Conservation (phyloP, 805 yeast genomes). For the Dipodascopsis uninucleata region DNA sequence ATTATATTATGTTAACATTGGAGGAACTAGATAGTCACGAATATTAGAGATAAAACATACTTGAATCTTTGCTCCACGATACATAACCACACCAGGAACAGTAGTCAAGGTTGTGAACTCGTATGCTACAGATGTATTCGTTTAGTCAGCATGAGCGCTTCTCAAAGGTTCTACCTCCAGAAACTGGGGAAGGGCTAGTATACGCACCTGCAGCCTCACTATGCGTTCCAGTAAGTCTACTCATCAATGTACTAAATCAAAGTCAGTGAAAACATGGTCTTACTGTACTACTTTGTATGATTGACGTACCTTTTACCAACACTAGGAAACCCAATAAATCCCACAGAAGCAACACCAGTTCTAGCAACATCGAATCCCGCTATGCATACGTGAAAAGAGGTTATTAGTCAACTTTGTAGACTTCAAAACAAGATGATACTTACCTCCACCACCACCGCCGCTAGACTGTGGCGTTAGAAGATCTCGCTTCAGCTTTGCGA, state of each 20-base stretch:
- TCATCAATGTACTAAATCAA: conserved; percentile 70
- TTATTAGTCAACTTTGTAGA: background rate
- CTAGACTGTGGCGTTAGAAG: conserved; percentile 66
- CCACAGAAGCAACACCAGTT: conserved; percentile 96
- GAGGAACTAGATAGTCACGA: background rate
- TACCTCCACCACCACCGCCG: conserved; percentile 80
- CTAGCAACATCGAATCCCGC: conserved; percentile 97
- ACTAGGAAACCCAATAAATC: conserved; percentile 97
- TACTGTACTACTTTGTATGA: too few species aligned
- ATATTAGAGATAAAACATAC: conserved; percentile 1
- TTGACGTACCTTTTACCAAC: conserved; percentile 63
- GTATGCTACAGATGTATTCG: too few species aligned
- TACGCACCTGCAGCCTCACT: conserved; percentile 67
- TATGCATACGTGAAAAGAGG: too few species aligned
- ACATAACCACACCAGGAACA: conserved; percentile 93
- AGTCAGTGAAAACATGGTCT: conserved; percentile 30
- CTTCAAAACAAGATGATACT: background rate
- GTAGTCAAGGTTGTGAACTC: conserved; percentile 97
- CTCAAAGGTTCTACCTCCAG: background rate
- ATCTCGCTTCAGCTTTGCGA: conserved; percentile 93
- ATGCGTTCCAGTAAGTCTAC: conserved; percentile 90
- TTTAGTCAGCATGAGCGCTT: background rate
- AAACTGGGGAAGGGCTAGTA: conserved; percentile 32
- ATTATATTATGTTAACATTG: background rate
- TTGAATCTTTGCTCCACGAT: conserved; percentile 95